Evolutionary conservation across 192 early-diverging fungal genomes (phyloP).

Genomic region (Linderina pennispora): DNA sequence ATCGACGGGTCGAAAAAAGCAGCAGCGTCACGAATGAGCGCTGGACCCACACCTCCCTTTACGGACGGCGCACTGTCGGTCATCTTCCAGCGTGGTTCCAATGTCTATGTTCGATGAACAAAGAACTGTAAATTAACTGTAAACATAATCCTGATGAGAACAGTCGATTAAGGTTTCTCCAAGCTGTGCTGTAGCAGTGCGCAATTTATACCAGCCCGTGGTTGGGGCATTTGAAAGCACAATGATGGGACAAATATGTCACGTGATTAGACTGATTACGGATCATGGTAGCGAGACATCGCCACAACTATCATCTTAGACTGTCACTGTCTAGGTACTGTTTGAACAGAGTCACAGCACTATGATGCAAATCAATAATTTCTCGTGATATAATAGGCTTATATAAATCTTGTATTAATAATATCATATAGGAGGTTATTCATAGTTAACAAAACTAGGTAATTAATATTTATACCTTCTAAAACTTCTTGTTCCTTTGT

Average conservation of each 20-base stretch:
- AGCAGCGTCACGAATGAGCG: not conserved
- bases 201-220: not conserved
- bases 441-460: too few relatives aligned
- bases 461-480: too few relatives aligned
- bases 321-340: too few relatives aligned
- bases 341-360: too few relatives aligned
- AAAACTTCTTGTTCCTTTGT: too few relatives aligned
- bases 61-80: slow-evolving; percentile 40
- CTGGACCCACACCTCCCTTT: slow-evolving; percentile 31
- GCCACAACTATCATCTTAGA: too few relatives aligned
- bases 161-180: slow-evolving; percentile 25
- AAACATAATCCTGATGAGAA: slow-evolving; percentile 49
- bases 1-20: slow-evolving; percentile 10
- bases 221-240: not conserved
- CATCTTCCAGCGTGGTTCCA: slow-evolving; percentile 43
- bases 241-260: not conserved
- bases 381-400: too few relatives aligned
- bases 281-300: too few relatives aligned
- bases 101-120: slow-evolving; percentile 46
- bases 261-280: too few relatives aligned
- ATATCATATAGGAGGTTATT: too few relatives aligned
- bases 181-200: not conserved
- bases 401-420: too few relatives aligned
- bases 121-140: slow-evolving; percentile 48
- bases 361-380: too few relatives aligned